A percentile compares a stretch with the other conserved stretches of the same genome.
Evolutionary conservation across 768 basidiomycete species (phyloP).

Genomic region (Bullera alba): DNA sequence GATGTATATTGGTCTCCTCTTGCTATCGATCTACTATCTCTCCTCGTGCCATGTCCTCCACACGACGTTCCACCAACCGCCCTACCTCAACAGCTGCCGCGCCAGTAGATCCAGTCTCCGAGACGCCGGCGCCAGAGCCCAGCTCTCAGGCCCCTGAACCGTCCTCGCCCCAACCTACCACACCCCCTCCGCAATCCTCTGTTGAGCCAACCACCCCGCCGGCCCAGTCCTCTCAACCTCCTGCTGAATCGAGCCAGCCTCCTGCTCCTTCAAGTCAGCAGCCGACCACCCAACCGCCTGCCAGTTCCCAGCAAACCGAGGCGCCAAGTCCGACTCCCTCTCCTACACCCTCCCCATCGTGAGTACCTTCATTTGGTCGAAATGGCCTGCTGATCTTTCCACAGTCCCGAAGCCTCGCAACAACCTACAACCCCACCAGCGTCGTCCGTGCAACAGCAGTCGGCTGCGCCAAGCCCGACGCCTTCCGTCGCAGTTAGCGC

Average conservation of each 20-base stretch:
- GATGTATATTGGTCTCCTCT: not conserved
- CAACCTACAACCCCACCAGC: not conserved
- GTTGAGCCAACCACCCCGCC: not conserved
- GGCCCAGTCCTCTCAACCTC: constrained; percentile 2
- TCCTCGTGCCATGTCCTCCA: not conserved
- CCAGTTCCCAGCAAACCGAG: too few relatives aligned
- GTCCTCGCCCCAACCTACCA: constrained; percentile 3
- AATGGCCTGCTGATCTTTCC: not conserved
- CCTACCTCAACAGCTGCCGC: not conserved
- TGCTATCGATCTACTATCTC: not conserved
- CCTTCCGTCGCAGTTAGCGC: constrained; percentile 1
- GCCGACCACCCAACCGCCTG: not conserved
- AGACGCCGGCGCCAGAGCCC: not conserved
- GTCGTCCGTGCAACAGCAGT: not conserved
- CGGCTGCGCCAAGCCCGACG: not conserved
- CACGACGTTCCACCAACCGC: not conserved
- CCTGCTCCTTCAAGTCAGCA: not conserved
- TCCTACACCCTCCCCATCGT: too few relatives aligned
- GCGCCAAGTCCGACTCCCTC: too few relatives aligned
- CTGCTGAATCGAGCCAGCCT: constrained; percentile 3
- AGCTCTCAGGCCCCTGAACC: not conserved
- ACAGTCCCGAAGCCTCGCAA: not conserved
- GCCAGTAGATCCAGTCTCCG: not conserved
- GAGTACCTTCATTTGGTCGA: not conserved
- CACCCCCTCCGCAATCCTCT: constrained; percentile 1